These are phyloP conservation scores for Phaeosphaeriaceae sp. DNA, from an alignment of 2,329 filamentous ascomycete genomes.

Conservation along the genomic window DNA sequence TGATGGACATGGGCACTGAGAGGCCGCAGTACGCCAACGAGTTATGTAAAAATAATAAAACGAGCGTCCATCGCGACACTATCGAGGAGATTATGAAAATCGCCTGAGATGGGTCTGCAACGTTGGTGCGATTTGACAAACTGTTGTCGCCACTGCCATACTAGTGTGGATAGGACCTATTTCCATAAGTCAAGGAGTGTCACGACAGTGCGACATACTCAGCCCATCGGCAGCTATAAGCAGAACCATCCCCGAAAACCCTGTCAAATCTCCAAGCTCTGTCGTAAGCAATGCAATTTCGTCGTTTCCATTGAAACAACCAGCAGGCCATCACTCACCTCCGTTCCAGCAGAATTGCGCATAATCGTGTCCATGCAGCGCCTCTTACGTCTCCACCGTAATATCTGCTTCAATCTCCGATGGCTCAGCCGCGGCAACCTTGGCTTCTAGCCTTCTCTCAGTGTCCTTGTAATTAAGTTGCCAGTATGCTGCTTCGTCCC, in stretches of 20 bases:
- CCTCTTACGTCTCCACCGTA: not conserved
- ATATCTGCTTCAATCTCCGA: not conserved
- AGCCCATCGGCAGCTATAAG: too few relatives aligned
- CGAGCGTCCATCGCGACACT: not conserved
- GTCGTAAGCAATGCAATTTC: not conserved
- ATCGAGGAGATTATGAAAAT: too few relatives aligned
- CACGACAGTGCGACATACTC: too few relatives aligned
- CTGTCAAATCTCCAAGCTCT: not conserved
- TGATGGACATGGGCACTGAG: constrained; percentile 83
- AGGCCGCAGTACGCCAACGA: not conserved
- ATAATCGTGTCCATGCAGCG: not conserved
- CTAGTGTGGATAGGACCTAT: too few relatives aligned
- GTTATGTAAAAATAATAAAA: not conserved
- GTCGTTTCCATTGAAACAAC: not conserved
- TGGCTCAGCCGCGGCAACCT: not conserved
- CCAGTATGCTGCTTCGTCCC: not conserved
- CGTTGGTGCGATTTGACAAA: too few relatives aligned
- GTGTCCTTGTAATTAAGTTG: not conserved
- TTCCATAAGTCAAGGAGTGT: too few relatives aligned
- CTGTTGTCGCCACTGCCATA: too few relatives aligned
- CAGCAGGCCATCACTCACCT: not conserved
- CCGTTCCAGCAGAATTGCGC: not conserved
- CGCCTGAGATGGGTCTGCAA: too few relatives aligned
- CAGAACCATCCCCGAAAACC: too few relatives aligned
- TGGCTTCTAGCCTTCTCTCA: too few relatives aligned